phyloP scores from a whole-genome alignment of 495 filamentous ascomycete genomes.

The Lophiostoma macrostomum region DNA sequence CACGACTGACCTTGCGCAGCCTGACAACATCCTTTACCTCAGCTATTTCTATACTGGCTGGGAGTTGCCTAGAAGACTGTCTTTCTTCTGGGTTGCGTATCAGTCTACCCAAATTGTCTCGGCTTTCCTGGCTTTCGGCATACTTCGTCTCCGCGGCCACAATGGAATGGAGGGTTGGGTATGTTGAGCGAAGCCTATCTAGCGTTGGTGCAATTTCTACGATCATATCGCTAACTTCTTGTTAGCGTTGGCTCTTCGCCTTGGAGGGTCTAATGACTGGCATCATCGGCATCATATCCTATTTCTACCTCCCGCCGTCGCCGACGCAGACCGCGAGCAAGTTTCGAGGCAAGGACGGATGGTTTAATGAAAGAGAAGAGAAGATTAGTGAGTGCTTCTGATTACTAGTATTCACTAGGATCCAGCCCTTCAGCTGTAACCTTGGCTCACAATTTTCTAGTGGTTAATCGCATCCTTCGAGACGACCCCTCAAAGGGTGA shows the following conservation, averaged over 20 bases:
- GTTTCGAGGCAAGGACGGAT: constrained; percentile 37
- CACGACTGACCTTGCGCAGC: constrained; percentile 18
- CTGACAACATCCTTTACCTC: constrained; percentile 40
- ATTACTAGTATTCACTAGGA: background rate
- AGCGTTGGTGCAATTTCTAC: too few relatives aligned
- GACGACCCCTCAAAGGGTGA: constrained; percentile 39
- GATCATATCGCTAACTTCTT: constrained; percentile 1
- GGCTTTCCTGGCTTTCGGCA: constrained; percentile 35
- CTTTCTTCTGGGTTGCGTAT: constrained; percentile 35
- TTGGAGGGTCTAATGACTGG: constrained; percentile 35
- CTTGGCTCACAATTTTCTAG: constrained; percentile 10
- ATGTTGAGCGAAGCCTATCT: background rate
- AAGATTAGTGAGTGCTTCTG: constrained; percentile 35
- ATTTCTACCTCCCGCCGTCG: constrained; percentile 35
- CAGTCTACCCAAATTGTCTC: constrained; percentile 32
- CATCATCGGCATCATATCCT: constrained; percentile 33
- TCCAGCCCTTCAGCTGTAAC: too few relatives aligned
- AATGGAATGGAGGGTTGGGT: constrained; percentile 37
- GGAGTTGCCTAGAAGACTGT: constrained; percentile 31
- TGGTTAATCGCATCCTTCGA: constrained; percentile 38
- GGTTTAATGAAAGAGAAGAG: constrained; percentile 38
- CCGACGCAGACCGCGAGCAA: constrained; percentile 32
- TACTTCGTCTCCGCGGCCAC: constrained; percentile 28
- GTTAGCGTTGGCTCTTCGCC: constrained; percentile 34
- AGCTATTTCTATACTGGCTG: constrained; percentile 39